Evolutionary conservation across 139 green algal species (phyloP), one percentile per base, ranked within the genome.

Genomic region (Nannochloris sp.): DNA sequence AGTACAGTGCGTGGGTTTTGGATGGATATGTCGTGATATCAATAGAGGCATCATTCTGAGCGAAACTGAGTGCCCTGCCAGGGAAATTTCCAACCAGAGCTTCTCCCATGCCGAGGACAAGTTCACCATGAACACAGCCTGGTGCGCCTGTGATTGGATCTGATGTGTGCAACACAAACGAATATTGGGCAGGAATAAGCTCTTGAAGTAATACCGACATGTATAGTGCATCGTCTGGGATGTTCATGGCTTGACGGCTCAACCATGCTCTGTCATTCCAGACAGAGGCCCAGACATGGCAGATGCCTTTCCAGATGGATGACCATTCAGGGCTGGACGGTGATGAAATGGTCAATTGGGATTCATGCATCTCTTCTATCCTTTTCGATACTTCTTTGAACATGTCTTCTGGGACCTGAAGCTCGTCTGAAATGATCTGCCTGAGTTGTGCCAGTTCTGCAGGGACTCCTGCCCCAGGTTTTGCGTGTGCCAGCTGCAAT

Each of bases 141-240:
- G 31, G 34, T 61, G 46, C 62, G 55, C 66, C 66, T 11, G 75
- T 88, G 12, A 95, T 55, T 4, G 90, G 90, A 64, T 92, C 82
- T 5, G 81, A 81, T 8, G 87, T 95, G 85, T 97, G 90, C 50
- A 96, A 68, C 60, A 97, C 90, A 72, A 95, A 97, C 2, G 90
- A 86, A 76, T 96, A 95, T 24, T 86, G 66, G 8, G 72, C 68
- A 14, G 72, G 72, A 40, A 74, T 55, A 37, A 78, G 75, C 77
- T 85, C 66, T 69, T 93, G 86, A 54, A 93, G 71, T 59, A 94
- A 86, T 48, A 88, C 83, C 4, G 71, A 80, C 83, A 97, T 94
- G 48, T 66, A 80, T 25, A 97, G 74, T 50, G 89, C 75, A 9
- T 54, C 62, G 34, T 97, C 89, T 1, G 72, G 57, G 16, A 95